Percentiles rank a stretch among this genome's conserved stretches.
Conservation (phyloP, 371 early-diverging fungal species). For the Nematocida ausubeli region DNA sequence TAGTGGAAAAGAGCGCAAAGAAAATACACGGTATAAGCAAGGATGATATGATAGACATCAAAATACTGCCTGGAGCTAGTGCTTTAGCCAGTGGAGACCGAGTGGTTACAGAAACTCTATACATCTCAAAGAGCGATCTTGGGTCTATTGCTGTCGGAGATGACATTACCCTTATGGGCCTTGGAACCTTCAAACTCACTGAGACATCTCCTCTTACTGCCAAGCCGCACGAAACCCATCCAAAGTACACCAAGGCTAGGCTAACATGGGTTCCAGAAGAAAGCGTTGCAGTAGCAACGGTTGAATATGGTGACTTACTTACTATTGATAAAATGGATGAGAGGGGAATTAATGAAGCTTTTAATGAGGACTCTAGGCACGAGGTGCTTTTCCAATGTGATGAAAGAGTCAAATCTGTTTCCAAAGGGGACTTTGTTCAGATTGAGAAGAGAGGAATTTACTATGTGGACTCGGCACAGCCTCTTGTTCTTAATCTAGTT, state of each 20-base stretch:
- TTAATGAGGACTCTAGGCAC: constrained; percentile 83
- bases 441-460: constrained; percentile 94
- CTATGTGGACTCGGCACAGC: constrained; percentile 53
- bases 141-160: constrained; percentile 75
- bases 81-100: constrained; percentile 11
- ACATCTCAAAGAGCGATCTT: constrained; percentile 83
- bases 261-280: constrained; percentile 80
- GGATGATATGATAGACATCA: constrained; percentile 66
- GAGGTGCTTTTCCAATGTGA: constrained; percentile 67
- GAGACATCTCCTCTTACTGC: constrained; percentile 69
- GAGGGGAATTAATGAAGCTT: constrained; percentile 71
- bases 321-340: constrained; percentile 63
- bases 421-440: constrained; percentile 79
- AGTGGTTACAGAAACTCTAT: constrained; percentile 54
- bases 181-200: constrained; percentile 89
- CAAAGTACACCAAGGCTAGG: constrained; percentile 96
- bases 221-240: constrained; percentile 82
- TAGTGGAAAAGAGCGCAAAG: constrained; percentile 86
- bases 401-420: constrained; percentile 42
- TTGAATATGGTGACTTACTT: constrained; percentile 75
- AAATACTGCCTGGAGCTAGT: background rate
- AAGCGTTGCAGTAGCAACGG: constrained; percentile 68
- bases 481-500: constrained; percentile 61
- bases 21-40: constrained; percentile 78
- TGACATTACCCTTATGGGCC: constrained; percentile 97